These are phyloP conservation scores for Trichoderma aggressivum DNA, from an alignment of 2,329 filamentous ascomycete species.

Conservation along the genomic window DNA sequence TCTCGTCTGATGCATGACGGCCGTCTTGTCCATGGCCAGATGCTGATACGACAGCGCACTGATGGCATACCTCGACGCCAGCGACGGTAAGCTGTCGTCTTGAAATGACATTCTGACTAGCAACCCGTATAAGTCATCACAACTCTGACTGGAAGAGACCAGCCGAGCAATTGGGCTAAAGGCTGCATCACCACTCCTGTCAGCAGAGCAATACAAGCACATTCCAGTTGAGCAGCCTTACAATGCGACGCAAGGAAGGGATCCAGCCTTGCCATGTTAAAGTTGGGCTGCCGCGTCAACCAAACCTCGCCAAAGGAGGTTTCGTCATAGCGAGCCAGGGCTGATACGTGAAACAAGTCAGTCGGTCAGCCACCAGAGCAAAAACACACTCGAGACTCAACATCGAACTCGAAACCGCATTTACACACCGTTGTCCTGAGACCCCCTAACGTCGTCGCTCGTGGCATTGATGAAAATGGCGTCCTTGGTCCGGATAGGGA, in stretches of 20 bases:
- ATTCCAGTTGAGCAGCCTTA: not conserved
- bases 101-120: conserved; percentile 6
- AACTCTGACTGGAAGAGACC: conserved; percentile 4
- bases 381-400: not conserved
- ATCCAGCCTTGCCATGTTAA: conserved; percentile 8
- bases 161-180: conserved; percentile 10
- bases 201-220: not conserved
- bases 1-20: conserved; percentile 12
- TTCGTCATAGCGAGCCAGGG: not conserved
- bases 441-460: conserved; percentile 2
- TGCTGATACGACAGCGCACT: conserved; percentile 16
- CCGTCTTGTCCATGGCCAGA: not conserved
- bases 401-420: not conserved
- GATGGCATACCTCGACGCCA: conserved; percentile 11
- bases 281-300: not conserved
- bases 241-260: conserved; percentile 1
- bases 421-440: not conserved
- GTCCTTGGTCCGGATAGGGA: not conserved
- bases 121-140: conserved; percentile 5
- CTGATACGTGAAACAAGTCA: not conserved
- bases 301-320: not conserved
- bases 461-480: conserved; percentile 4
- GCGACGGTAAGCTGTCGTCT: conserved; percentile 12
- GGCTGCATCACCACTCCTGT: not conserved
- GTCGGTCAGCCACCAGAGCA: not conserved